Conservation (phyloP, 2,329 filamentous ascomycete genomes). For the Sporothrix inflata region DNA sequence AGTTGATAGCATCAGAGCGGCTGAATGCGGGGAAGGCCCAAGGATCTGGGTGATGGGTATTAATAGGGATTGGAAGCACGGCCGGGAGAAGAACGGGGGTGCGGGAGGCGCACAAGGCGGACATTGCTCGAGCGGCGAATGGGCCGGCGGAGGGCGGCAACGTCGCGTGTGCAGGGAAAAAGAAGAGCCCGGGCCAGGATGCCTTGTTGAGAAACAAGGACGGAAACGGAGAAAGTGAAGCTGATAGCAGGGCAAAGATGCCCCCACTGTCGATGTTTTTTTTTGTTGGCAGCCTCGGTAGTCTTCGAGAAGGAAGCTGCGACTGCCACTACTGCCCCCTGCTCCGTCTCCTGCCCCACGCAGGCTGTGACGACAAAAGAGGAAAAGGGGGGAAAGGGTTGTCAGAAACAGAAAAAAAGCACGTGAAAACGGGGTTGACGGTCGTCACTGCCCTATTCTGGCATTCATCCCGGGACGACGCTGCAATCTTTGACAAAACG, state of each 20-base stretch:
- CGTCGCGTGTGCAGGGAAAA: not conserved
- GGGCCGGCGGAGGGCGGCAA: not conserved
- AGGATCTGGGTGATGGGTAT: not conserved
- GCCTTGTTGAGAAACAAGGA: slow-evolving; percentile 5
- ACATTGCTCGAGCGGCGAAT: not conserved
- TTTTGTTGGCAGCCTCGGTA: slow-evolving; percentile 30
- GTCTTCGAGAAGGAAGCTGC: not conserved
- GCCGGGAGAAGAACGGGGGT: not conserved
- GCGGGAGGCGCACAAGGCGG: not conserved
- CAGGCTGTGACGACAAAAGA: slow-evolving; percentile 3
- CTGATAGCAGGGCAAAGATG: not conserved
- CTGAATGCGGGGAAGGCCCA: slow-evolving; percentile 21
- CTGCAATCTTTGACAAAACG: not conserved
- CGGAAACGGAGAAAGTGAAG: slow-evolving; percentile 21
- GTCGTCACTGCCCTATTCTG: slow-evolving; percentile 12
- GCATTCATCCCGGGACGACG: slow-evolving; percentile 2
- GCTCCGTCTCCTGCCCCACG: not conserved
- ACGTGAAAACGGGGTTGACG: slow-evolving; percentile 25
- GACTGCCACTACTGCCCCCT: not conserved
- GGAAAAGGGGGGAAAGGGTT: not conserved
- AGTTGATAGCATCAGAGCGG: not conserved
- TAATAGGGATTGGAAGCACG: not conserved
- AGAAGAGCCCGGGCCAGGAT: not conserved
- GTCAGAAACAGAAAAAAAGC: slow-evolving; percentile 6
- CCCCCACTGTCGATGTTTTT: not conserved